Percentiles rank a stretch among this genome's conserved stretches.
phyloP scores from a whole-genome alignment of 1,139 yeast species.

The Pneumocystis murina region DNA sequence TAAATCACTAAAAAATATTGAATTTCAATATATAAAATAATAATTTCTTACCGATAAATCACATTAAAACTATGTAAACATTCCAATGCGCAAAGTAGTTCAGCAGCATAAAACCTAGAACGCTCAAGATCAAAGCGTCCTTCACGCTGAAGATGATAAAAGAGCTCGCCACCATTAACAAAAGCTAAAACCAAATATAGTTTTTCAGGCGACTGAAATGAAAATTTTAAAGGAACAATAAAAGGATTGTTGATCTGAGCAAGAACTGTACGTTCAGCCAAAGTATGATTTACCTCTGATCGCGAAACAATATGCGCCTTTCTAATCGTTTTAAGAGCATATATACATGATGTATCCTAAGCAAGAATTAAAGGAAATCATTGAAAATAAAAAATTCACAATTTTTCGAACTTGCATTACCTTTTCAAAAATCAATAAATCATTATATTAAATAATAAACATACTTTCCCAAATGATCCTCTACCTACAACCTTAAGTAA shows the following conservation, averaged over 20 bases:
- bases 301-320: constrained; percentile 88
- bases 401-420: not conserved
- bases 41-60: constrained; percentile 43
- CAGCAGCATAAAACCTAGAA: constrained; percentile 87
- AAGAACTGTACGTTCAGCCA: constrained; percentile 88
- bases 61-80: constrained; percentile 81
- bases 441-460: not conserved
- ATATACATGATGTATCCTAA: not conserved
- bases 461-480: constrained; percentile 91
- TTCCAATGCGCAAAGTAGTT: constrained; percentile 79
- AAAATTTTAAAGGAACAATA: constrained; percentile 90
- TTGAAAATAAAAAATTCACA: not conserved
- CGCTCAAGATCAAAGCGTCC: constrained; percentile 82
- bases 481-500: constrained; percentile 88
- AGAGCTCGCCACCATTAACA: constrained; percentile 93
- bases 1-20: constrained; percentile 34
- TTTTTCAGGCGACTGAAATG: constrained; percentile 92
- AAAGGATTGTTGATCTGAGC: constrained; percentile 93
- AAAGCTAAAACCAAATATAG: constrained; percentile 78
- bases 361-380: not conserved
- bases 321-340: constrained; percentile 77
- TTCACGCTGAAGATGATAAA: constrained; percentile 83
- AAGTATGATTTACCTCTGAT: constrained; percentile 87
- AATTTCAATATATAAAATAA: not conserved
- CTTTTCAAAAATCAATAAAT: not conserved